Percentiles rank a stretch among this genome's conserved stretches.
Conservation (phyloP, 441 rosid species). For the Populus hybrid region DNA sequence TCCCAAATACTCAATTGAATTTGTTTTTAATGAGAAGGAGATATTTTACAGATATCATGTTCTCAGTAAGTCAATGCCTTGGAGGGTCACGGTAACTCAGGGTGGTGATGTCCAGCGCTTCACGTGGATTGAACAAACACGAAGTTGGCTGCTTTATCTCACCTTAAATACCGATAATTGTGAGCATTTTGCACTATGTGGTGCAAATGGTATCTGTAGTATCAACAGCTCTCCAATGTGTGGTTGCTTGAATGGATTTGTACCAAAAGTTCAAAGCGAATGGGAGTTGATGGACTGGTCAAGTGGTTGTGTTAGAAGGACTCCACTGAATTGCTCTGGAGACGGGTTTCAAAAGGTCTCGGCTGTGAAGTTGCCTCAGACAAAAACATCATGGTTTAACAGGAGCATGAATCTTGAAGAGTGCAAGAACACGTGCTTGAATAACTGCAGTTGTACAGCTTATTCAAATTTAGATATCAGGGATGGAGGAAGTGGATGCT, state of each 20-base stretch:
- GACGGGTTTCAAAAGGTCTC: slow-evolving; percentile 27
- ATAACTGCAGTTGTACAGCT: slow-evolving; percentile 34
- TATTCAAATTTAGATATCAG: neutral
- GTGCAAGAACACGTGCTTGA: slow-evolving; percentile 44
- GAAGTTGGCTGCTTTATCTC: neutral
- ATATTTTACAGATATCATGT: neutral
- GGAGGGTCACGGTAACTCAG: slow-evolving; percentile 12
- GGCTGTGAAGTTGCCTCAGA: neutral
- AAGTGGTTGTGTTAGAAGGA: neutral
- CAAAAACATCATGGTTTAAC: slow-evolving; percentile 19
- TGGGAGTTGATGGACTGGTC: neutral
- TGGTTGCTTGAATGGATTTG: neutral
- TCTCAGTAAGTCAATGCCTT: neutral
- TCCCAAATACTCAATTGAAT: neutral
- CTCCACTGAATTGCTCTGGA: slow-evolving; percentile 30
- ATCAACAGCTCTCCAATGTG: neutral
- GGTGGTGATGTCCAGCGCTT: neutral
- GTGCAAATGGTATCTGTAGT: neutral
- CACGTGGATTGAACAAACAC: neutral
- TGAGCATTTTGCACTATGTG: slow-evolving; percentile 10
- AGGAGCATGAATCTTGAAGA: slow-evolving; percentile 41
- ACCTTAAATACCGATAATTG: neutral
- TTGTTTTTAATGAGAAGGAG: slow-evolving; percentile 1
- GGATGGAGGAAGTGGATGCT: neutral
- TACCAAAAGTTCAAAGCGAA: neutral